Evolutionary conservation across 805 yeast species (phyloP).

Genomic region (Yarrowia sp.): DNA sequence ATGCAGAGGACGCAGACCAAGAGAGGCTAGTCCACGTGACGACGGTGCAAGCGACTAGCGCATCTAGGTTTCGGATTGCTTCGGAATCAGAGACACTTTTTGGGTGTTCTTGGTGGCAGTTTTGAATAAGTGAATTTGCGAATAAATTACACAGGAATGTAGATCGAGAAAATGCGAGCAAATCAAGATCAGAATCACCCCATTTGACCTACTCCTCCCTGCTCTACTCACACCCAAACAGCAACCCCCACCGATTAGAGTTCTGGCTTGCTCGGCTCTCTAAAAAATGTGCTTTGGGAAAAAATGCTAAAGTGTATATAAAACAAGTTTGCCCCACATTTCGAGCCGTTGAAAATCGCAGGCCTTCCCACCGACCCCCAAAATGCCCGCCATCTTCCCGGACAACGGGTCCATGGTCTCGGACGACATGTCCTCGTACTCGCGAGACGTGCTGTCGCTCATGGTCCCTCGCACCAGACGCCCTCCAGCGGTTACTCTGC

Average conservation of each 20-base stretch:
- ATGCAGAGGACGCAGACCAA: neutral
- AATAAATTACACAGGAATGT: too few relatives aligned
- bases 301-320: conserved; percentile 10
- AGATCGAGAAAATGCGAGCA: too few relatives aligned
- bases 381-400: conserved; percentile 17
- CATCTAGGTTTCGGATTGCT: neutral
- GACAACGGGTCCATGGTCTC: conserved; percentile 10
- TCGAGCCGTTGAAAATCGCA: neutral
- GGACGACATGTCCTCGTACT: neutral
- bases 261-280: neutral
- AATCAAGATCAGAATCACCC: too few relatives aligned
- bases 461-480: conserved; percentile 28
- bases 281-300: neutral
- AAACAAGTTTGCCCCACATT: neutral
- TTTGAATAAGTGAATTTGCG: too few relatives aligned
- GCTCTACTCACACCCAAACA: too few relatives aligned
- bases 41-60: neutral
- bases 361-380: neutral
- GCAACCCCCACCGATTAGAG: neutral
- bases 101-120: too few relatives aligned
- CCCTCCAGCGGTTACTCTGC: conserved; percentile 28
- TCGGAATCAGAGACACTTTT: too few relatives aligned
- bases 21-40: conserved; percentile 3
- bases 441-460: conserved; percentile 11
- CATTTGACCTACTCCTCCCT: too few relatives aligned